These are phyloP conservation scores for Cladosporium sphaerospermum DNA, from an alignment of 2,329 filamentous ascomycete genomes.

Conservation along the genomic window DNA sequence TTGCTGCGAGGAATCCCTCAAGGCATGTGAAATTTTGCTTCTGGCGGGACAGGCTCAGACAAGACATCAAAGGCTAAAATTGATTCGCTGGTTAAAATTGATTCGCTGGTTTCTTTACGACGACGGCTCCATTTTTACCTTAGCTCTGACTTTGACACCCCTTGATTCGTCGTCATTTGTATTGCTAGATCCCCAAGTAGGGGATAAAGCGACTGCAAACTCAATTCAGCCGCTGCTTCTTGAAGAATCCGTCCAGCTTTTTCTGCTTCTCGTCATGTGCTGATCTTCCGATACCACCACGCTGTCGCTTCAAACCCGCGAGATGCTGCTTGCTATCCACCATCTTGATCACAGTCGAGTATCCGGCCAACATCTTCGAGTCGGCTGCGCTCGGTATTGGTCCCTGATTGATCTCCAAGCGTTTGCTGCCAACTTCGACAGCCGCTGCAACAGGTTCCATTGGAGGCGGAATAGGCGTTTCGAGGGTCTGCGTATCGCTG, in stretches of 20 bases:
- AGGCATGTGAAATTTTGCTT: too few relatives aligned
- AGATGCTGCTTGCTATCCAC: slow-evolving; percentile 71
- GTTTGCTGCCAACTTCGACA: background rate
- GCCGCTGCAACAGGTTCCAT: background rate
- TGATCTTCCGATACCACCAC: slow-evolving; percentile 75
- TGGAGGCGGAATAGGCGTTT: background rate
- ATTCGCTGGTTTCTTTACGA: background rate
- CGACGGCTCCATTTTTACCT: too few relatives aligned
- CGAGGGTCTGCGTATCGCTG: background rate
- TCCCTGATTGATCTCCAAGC: background rate
- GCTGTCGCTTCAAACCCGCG: slow-evolving; percentile 65
- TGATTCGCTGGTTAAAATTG: too few relatives aligned
- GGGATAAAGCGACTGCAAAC: too few relatives aligned
- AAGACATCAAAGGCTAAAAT: too few relatives aligned
- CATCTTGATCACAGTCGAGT: slow-evolving; percentile 48
- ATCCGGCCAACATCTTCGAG: slow-evolving; percentile 27
- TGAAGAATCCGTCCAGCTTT: slow-evolving; percentile 73
- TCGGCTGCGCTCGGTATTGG: background rate
- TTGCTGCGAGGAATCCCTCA: too few relatives aligned
- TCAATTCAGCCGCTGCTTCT: slow-evolving; percentile 31
- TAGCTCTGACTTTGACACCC: too few relatives aligned
- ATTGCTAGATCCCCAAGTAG: too few relatives aligned
- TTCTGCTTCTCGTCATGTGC: slow-evolving; percentile 69
- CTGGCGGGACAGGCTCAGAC: too few relatives aligned
- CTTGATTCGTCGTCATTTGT: too few relatives aligned